Conservation (phyloP, 495 filamentous ascomycete genomes). For the Tuber calosporum region DNA sequence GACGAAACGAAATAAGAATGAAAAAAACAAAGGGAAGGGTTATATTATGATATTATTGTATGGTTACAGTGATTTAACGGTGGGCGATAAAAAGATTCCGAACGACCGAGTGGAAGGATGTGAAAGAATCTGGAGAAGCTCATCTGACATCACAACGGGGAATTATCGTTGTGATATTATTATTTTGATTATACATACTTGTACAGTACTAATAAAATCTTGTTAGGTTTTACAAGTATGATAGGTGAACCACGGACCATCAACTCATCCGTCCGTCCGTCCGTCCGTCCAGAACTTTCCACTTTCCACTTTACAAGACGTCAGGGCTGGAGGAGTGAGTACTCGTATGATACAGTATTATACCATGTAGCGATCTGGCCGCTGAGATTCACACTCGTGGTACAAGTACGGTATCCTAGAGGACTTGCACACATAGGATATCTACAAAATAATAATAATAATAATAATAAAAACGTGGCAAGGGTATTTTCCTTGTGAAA, state of each 20-base stretch:
- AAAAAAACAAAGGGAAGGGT: neutral
- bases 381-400: neutral
- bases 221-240: too few species aligned
- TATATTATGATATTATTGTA: too few species aligned
- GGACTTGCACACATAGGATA: neutral
- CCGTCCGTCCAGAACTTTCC: neutral
- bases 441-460: neutral
- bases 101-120: neutral
- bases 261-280: neutral
- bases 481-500: neutral
- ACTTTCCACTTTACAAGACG: neutral
- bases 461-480: neutral
- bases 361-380: neutral
- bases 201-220: too few species aligned
- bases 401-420: too few species aligned
- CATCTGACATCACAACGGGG: neutral
- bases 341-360: too few species aligned
- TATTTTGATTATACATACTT: too few species aligned
- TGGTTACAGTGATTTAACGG: neutral
- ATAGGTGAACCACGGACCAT: constrained; percentile 1
- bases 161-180: too few species aligned
- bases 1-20: neutral
- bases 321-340: too few species aligned
- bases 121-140: neutral
- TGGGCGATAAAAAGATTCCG: neutral